Evolutionary conservation across 306 rosid genomes (phyloP).

Genomic region (Cajanus cajan): DNA sequence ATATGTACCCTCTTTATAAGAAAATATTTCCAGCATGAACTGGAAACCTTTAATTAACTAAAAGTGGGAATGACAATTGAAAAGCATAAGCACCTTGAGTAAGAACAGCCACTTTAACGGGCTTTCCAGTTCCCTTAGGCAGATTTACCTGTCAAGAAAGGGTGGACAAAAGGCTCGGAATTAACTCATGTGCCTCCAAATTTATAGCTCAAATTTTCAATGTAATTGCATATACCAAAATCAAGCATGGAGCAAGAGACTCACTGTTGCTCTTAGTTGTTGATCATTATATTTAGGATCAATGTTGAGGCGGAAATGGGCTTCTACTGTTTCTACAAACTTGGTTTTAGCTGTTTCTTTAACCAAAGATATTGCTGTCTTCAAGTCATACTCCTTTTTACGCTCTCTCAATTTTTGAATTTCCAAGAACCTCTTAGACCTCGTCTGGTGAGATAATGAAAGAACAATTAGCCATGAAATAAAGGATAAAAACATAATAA

Average conservation of each 20-base stretch:
- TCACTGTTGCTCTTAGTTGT: slow-evolving; percentile 94
- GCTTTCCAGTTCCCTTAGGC: slow-evolving; percentile 97
- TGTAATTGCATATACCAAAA: not conserved
- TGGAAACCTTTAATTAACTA: slow-evolving; percentile 1
- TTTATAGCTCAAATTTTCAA: slow-evolving; percentile 18
- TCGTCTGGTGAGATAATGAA: slow-evolving; percentile 47
- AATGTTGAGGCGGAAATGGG: slow-evolving; percentile 97
- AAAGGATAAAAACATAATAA: not conserved
- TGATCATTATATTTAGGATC: slow-evolving; percentile 98
- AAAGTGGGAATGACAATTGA: slow-evolving; percentile 7
- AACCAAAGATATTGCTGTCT: slow-evolving; percentile 71
- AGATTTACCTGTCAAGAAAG: slow-evolving; percentile 68
- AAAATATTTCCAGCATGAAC: not conserved
- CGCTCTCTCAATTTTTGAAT: slow-evolving; percentile 84
- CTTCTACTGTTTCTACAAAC: slow-evolving; percentile 90
- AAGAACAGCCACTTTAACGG: slow-evolving; percentile 92
- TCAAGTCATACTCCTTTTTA: slow-evolving; percentile 78
- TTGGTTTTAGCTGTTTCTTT: slow-evolving; percentile 68
- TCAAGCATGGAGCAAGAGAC: slow-evolving; percentile 39
- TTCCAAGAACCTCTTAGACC: slow-evolving; percentile 96
- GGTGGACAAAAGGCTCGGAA: not conserved
- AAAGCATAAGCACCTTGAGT: slow-evolving; percentile 72
- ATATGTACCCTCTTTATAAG: not conserved
- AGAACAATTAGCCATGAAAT: slow-evolving; percentile 18
- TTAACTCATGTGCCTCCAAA: not conserved